Base-by-base conservation (phyloP, 2,329 filamentous ascomycete genomes). In the Capronia coronata region DNA sequence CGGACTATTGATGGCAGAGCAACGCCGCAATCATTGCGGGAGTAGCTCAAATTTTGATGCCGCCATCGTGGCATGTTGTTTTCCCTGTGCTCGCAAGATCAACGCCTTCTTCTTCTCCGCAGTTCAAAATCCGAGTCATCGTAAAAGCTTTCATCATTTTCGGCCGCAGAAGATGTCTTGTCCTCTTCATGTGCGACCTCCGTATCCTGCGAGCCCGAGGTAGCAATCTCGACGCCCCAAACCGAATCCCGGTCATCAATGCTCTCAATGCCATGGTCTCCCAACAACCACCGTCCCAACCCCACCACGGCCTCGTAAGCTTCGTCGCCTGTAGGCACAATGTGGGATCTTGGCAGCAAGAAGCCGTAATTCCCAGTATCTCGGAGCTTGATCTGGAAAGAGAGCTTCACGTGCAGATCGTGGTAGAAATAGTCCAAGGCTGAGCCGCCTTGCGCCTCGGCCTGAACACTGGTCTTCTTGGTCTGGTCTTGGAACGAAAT, bases 401-500 rank as follows among this genome's bases (percentile, higher is more conserved):
- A 86, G 65, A 87, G 94, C 55, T 80, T 82, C 14, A 91, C 86
- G 40, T 77, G 74, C 54, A 97, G 69, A 61, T 94, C 85, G 60
- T 94, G 87, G 65, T 94, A 95, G 68, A 98, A 95, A 82, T 87
- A 97, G 68, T 97, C 93, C 35, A 97, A 80, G 1, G 87, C 87
- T 42, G 86, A 90, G 2, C 91, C 91, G 32, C 91, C 90, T 2
- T 83, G 81, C 0, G 78, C 78, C 64, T 93, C 86, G 55, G 90
- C 79, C 32, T 80, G 73, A 2, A 74, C 73, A 18, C 73, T 68
- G 4, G 70, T 53, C 11, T 52, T 46, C 25, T 62, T 61, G 19
- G 62, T 51, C 21, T 63, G 59, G 21, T 51, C 59, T 30, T 47
- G 45, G 13, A 50, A 48, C 6, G 68, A 65, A 1, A 86, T 77